Conservation (phyloP, 228 moss, liverwort and hornwort species). For the Sphagnum magellanicum region DNA sequence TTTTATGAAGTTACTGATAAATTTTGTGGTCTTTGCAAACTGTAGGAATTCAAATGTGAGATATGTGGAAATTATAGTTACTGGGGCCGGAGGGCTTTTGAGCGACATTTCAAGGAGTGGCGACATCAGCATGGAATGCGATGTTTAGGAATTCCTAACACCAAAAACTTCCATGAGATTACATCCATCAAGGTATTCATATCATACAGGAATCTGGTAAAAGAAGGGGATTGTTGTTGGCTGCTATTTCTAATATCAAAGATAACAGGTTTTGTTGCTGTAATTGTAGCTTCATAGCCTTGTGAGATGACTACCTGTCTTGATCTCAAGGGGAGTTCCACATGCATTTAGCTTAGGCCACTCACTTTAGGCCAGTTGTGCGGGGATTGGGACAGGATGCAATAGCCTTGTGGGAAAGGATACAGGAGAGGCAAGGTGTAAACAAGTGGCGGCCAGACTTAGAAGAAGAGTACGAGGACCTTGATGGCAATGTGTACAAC, state of each 20-base stretch:
- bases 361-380: too few species aligned
- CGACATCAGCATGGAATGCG: conserved; percentile 97
- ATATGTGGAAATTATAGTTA: conserved; percentile 93
- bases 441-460: conserved; percentile 95
- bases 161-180: conserved; percentile 88
- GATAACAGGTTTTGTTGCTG: too few species aligned
- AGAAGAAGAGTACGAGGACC: conserved; percentile 88
- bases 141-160: conserved; percentile 79
- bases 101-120: conserved; percentile 94
- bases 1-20: background rate
- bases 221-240: background rate
- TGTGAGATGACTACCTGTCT: too few species aligned
- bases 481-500: conserved; percentile 83
- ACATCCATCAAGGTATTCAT: conserved; percentile 68
- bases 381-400: conserved; percentile 47
- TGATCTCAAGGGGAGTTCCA: too few species aligned
- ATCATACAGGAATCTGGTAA: too few species aligned
- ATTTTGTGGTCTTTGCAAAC: background rate
- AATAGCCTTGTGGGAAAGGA: conserved; percentile 76
- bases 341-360: too few species aligned
- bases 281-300: too few species aligned
- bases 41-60: conserved; percentile 93
- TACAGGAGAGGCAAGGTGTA: conserved; percentile 85
- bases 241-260: background rate
- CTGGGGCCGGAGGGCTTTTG: conserved; percentile 88